Evolutionary conservation across 208 protist species (phyloP).

Genomic region (Trichomonas vaginalis): DNA sequence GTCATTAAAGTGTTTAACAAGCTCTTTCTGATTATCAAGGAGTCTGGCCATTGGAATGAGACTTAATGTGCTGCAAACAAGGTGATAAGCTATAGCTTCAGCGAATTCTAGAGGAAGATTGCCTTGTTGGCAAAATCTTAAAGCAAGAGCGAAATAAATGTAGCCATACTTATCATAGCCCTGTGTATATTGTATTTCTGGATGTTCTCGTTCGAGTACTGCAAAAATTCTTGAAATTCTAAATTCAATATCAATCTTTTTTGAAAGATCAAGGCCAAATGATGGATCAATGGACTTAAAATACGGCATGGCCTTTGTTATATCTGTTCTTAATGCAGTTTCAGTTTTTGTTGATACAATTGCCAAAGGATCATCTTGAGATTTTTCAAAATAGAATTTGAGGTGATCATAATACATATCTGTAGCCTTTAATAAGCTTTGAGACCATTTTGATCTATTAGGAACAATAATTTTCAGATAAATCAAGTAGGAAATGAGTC

Average conservation of each 20-base stretch:
- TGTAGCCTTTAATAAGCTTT: not conserved
- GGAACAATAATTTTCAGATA: not conserved
- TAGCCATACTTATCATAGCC: not conserved
- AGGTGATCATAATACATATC: not conserved
- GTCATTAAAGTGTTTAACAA: not conserved
- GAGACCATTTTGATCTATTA: not conserved
- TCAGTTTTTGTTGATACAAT: not conserved
- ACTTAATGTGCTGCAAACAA: not conserved
- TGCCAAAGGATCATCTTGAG: not conserved
- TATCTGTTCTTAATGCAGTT: not conserved
- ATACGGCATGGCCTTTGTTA: not conserved
- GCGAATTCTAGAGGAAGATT: not conserved
- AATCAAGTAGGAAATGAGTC: not conserved
- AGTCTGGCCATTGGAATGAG: not conserved
- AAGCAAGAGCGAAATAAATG: not conserved
- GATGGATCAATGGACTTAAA: not conserved
- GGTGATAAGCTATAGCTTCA: not conserved
- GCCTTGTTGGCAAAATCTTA: not conserved
- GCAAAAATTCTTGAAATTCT: not conserved
- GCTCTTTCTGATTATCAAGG: not conserved
- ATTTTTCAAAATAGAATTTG: not conserved
- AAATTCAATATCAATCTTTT: not conserved
- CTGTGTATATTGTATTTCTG: not conserved
- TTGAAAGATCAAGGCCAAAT: not conserved
- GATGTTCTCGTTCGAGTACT: not conserved